phyloP scores from a whole-genome alignment of 306 rosid species.

The Lupinus albus region DNA sequence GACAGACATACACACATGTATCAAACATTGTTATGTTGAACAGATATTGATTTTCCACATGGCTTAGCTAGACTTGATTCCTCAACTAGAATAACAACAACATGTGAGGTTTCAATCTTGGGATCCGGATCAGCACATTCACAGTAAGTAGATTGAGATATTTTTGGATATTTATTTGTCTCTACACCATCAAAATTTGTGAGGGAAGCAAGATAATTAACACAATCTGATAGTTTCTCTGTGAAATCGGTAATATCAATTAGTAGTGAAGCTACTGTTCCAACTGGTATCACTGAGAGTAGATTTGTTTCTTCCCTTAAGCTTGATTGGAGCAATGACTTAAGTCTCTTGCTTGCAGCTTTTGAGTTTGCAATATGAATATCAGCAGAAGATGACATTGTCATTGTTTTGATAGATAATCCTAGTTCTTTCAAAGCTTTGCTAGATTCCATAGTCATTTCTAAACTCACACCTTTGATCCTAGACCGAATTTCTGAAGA shows the following conservation, averaged over 20 bases:
- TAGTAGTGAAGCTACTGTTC: conserved; percentile 66
- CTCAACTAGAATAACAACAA: conserved; percentile 49
- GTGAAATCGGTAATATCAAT: conserved; percentile 60
- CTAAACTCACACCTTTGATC: conserved; percentile 46
- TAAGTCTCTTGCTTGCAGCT: conserved; percentile 43
- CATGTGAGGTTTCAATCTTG: conserved; percentile 46
- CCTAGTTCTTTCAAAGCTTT: conserved; percentile 51
- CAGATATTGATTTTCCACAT: conserved; percentile 34
- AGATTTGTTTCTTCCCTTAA: conserved; percentile 34
- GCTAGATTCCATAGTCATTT: conserved; percentile 48
- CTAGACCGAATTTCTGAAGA: conserved; percentile 28
- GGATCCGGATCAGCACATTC: conserved; percentile 42
- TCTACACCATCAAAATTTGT: conserved; percentile 48
- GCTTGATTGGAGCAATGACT: conserved; percentile 40
- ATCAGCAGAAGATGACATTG: conserved; percentile 3
- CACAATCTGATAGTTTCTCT: conserved; percentile 60
- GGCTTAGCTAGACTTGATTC: conserved; percentile 35
- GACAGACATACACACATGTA: not conserved
- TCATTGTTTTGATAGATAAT: conserved; percentile 43
- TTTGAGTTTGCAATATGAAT: conserved; percentile 42
- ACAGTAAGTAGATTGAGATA: conserved; percentile 27
- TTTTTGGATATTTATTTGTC: conserved; percentile 30
- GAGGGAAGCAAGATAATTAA: conserved; percentile 61
- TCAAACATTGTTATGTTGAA: conserved; percentile 39
- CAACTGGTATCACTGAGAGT: conserved; percentile 49